Percentiles rank a stretch among this genome's conserved stretches.
Conservation (phyloP, 2,329 filamentous ascomycete species). For the Allantophomopsis lycopodina region DNA sequence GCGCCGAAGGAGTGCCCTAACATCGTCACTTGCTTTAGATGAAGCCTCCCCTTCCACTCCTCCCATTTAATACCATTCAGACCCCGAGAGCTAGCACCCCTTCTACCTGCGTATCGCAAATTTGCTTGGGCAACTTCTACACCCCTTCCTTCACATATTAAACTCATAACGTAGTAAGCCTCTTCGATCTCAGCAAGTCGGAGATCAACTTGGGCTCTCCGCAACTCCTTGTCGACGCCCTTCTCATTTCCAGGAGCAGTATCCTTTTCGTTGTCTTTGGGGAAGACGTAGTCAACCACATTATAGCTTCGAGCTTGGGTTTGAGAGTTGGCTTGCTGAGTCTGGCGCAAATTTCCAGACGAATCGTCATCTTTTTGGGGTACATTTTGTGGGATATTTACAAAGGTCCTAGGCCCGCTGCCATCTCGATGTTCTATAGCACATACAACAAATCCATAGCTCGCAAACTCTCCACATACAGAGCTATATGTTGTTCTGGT, state of each 20-base stretch:
- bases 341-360: too few species aligned
- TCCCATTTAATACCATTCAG: conserved; percentile 40
- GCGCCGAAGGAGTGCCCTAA: conserved; percentile 57
- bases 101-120: conserved; percentile 39
- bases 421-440: conserved; percentile 54
- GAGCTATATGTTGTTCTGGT: conserved; percentile 48
- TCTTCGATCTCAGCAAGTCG: conserved; percentile 52
- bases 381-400: conserved; percentile 36
- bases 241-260: conserved; percentile 39
- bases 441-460: conserved; percentile 50
- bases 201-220: conserved; percentile 47
- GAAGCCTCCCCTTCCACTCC: conserved; percentile 40
- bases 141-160: conserved; percentile 39
- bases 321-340: too few species aligned
- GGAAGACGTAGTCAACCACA: conserved; percentile 48
- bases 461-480: conserved; percentile 52
- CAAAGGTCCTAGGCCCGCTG: conserved; percentile 43
- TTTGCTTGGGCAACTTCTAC: conserved; percentile 34
- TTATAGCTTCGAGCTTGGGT: conserved; percentile 23
- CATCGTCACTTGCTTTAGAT: conserved; percentile 41
- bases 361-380: conserved; percentile 16
- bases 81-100: conserved; percentile 43
- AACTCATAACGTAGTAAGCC: conserved; percentile 38
- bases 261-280: conserved; percentile 36
- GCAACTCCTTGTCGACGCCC: conserved; percentile 44